Conservation (phyloP, 306 rosid genomes). For the Dryas octopetala region DNA sequence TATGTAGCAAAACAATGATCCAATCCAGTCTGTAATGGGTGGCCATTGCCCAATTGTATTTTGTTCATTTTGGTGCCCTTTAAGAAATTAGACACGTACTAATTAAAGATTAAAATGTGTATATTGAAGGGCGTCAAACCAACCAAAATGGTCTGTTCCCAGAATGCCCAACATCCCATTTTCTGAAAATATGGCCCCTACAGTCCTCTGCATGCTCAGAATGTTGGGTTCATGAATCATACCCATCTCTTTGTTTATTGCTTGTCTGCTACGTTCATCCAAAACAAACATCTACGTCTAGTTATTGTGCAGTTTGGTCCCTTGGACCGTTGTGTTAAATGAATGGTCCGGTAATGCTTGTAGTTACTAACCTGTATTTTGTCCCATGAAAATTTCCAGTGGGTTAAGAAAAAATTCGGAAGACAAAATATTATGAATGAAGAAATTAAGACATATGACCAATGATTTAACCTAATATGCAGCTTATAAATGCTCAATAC, state of each 20-base stretch:
- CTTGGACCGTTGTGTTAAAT: too few species aligned
- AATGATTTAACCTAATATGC: not conserved
- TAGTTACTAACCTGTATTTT: not conserved
- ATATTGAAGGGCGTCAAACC: not conserved
- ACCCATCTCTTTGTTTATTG: not conserved
- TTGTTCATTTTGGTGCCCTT: not conserved
- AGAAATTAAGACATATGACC: not conserved
- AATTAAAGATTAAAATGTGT: not conserved
- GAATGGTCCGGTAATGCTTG: not conserved
- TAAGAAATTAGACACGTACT: not conserved
- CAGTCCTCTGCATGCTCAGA: constrained; percentile 43
- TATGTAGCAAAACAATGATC: constrained; percentile 27
- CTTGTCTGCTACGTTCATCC: not conserved
- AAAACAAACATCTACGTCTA: not conserved
- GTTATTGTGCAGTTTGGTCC: not conserved
- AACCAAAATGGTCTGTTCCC: constrained; percentile 33
- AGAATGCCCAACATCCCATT: constrained; percentile 69
- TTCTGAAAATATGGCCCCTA: constrained; percentile 44
- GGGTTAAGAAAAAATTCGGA: not conserved
- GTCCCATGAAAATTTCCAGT: not conserved
- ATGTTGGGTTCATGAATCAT: constrained; percentile 56
- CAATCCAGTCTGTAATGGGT: constrained; percentile 13
- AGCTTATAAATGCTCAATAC: not conserved
- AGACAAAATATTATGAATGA: not conserved
- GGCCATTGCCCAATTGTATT: not conserved